These are phyloP conservation scores for Gardenia jasminoides DNA, from an alignment of 257 asterid genomes.

Conservation along the genomic window DNA sequence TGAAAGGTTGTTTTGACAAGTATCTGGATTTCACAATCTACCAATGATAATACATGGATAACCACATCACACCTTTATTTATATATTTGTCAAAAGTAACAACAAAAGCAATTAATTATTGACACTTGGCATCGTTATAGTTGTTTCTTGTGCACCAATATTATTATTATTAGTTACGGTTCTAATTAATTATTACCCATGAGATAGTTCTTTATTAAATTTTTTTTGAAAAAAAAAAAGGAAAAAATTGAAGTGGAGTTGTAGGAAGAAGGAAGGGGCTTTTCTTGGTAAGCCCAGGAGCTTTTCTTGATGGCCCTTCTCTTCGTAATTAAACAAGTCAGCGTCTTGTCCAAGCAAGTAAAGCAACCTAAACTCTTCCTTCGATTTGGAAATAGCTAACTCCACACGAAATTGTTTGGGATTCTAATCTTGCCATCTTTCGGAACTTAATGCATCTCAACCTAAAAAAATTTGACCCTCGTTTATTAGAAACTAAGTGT, in stretches of 20 bases:
- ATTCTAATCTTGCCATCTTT: not conserved
- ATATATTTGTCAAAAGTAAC: not conserved
- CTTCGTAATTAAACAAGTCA: not conserved
- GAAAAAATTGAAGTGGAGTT: too few relatives aligned
- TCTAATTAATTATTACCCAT: too few relatives aligned
- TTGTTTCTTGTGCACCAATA: too few relatives aligned
- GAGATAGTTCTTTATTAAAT: too few relatives aligned
- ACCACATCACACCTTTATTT: not conserved
- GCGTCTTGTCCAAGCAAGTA: not conserved
- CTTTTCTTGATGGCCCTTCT: not conserved
- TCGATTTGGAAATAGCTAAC: not conserved
- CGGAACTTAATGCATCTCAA: not conserved
- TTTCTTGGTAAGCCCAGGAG: not conserved
- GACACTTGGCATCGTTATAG: not conserved
- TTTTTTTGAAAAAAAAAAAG: too few relatives aligned
- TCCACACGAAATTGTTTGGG: not conserved
- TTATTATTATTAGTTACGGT: too few relatives aligned
- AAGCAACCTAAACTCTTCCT: not conserved
- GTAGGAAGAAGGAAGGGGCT: too few relatives aligned
- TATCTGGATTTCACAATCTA: not conserved
- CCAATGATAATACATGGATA: not conserved
- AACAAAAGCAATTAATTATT: not conserved
- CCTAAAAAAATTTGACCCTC: conserved; percentile 1
- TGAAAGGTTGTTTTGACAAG: not conserved
- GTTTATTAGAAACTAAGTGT: not conserved